Base-by-base conservation (phyloP, 2,329 filamentous ascomycete species). In the Ustulina deusta region DNA sequence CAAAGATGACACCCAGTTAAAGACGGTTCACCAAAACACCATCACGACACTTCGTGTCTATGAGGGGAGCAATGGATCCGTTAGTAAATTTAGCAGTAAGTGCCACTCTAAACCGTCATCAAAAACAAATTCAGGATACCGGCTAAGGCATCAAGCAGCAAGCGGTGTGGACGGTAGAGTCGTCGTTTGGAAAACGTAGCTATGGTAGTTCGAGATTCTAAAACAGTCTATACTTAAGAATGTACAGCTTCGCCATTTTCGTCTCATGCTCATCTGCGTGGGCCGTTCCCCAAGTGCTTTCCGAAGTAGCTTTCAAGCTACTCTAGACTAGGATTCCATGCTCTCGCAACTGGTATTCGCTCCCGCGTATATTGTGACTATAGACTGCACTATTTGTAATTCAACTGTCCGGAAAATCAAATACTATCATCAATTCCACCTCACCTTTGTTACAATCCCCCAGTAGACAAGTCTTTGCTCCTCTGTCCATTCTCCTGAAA, bases 11-110 rank as follows among this genome's bases (percentile, higher is more conserved):
- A 97, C 94, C 3, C 93, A 97, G 83, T 86, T 99, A 74, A 96
- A 93, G 83, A 98, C 96, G 11, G 89, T 96, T 54, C 96, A 99
- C 81, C 96, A 99, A 80, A 99, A 99, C 82, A 97, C 94, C 29
- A 93, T 99, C 78, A 93, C 89, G 77, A 97, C 90, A 1, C 84
- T 99, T 58, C 89, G 96, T 49, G 85, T 89, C 22, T 97, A 91
- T 78, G 89, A 94, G 75, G 87, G 87, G 63, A 84, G 84, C 48
- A 89, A 87, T 36, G 88, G 86, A 54, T 82, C 81, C 49, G 89
- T 97, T 10, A 87, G 82, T 68, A 93, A 94, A 81, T 95, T 98
- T 75, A 97, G 91, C 82, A 96, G 92, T 93, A 88, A 89, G 91
- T 87, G 11, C 57, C 49, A 15, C 46, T 56, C 60, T 57, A 5